Evolutionary conservation across 73 alveolate genomes (phyloP).

Genomic region (Paramecium sexaurelia): DNA sequence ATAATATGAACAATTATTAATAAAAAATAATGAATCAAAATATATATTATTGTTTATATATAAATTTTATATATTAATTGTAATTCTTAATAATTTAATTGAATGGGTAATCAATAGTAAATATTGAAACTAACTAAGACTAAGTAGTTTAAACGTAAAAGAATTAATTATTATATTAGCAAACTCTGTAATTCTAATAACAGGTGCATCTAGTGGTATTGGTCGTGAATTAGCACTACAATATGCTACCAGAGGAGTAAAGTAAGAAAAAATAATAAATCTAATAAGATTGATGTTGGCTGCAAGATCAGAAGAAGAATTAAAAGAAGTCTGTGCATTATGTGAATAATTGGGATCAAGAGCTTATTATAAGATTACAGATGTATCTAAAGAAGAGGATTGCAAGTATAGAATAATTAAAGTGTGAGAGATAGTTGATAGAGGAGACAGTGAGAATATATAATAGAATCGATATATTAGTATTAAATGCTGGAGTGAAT

Average conservation of each 20-base stretch:
- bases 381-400: constrained; percentile 72
- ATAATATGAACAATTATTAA: too few relatives aligned
- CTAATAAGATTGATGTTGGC: constrained; percentile 66
- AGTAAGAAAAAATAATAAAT: background rate
- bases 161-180: background rate
- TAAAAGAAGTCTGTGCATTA: constrained; percentile 53
- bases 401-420: constrained; percentile 65
- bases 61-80: background rate
- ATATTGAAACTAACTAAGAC: constrained; percentile 30
- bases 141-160: constrained; percentile 2
- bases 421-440: constrained; percentile 15
- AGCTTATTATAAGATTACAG: constrained; percentile 48
- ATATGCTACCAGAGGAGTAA: constrained; percentile 76
- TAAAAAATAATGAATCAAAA: too few relatives aligned
- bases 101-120: constrained; percentile 48
- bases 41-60: too few relatives aligned
- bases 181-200: constrained; percentile 74
- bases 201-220: constrained; percentile 87
- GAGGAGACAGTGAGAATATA: constrained; percentile 25
- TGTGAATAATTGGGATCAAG: constrained; percentile 60
- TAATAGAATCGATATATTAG: constrained; percentile 56
- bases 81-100: background rate
- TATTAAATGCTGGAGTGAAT: constrained; percentile 81
- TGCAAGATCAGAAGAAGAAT: constrained; percentile 69
- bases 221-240: constrained; percentile 81